Evolutionary conservation across 2,329 filamentous ascomycete species (phyloP), one percentile per base, ranked within the genome.

Genomic region (Penicillium sp.): DNA sequence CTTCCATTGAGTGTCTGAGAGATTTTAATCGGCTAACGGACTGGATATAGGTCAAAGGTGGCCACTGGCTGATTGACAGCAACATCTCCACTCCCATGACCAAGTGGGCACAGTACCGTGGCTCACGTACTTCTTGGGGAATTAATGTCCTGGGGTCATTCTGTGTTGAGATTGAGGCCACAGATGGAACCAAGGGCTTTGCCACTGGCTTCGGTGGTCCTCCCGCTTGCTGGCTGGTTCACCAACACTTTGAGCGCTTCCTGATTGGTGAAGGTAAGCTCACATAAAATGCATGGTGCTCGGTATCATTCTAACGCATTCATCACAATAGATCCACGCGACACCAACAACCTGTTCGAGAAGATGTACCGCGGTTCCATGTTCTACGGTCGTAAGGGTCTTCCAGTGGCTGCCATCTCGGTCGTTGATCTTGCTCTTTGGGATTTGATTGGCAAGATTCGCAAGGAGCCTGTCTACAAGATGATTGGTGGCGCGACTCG

Each of bases 61-160:
- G 78, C 29, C 77, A 79, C 74, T 96, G 92, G 92, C 80, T 97
- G 65, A 89, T 97, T 62, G 92, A 96, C 76, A 89, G 88, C 58
- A 87, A 92, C 64, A 97, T 97, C 71, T 92, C 92, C 1, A 97
- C 92, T 1, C 92, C 92, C 6, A 95, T 92, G 83, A 93, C 91
- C 48, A 84, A 86, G 74, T 96, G 92, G 84, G 89, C 94, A 62
- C 81, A 92, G 65, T 97, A 96, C 75, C 86, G 92, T 63, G 85
- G 87, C 58, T 96, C 92, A 35, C 83, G 92, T 65, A 96, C 92
- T 12, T 92, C 87, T 72, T 97, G 91, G 90, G 92, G 92, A 35
- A 97, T 97, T 81, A 97, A 97, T 67, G 92, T 96, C 7, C 79
- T 97, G 25, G 92, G 92, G 2, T 96, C 92, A 0, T 96, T 97